These are phyloP conservation scores for Mycosphaerella sp. DNA, from an alignment of 2,329 filamentous ascomycete genomes.

Conservation along the genomic window DNA sequence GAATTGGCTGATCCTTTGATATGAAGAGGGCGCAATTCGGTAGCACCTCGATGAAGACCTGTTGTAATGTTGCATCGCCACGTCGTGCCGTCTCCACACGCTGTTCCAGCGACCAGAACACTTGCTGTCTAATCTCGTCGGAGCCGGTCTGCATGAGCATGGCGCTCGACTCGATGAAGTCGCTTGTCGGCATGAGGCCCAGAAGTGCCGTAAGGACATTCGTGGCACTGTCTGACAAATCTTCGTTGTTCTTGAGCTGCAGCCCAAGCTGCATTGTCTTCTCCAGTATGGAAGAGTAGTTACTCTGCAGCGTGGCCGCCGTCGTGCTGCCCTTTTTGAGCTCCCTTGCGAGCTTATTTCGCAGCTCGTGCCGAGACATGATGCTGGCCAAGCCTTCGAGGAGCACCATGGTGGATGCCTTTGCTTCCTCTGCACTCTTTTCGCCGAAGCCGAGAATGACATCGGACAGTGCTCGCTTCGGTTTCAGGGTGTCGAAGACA, in stretches of 20 bases:
- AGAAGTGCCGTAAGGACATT: constrained; percentile 73
- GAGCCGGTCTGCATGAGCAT: constrained; percentile 70
- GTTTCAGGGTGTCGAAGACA: constrained; percentile 65
- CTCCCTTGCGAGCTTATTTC: constrained; percentile 25
- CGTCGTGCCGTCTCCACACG: constrained; percentile 69
- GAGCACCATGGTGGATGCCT: constrained; percentile 34
- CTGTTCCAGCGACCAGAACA: constrained; percentile 70
- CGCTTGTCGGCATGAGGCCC: constrained; percentile 73
- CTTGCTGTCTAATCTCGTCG: constrained; percentile 66
- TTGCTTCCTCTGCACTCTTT: constrained; percentile 33
- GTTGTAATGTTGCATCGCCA: constrained; percentile 64
- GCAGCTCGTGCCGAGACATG: constrained; percentile 22
- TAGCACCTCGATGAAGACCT: constrained; percentile 50
- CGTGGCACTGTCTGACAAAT: constrained; percentile 45
- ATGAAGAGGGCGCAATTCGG: constrained; percentile 59
- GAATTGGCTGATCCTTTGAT: constrained; percentile 61
- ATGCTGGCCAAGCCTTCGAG: constrained; percentile 37
- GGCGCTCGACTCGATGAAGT: constrained; percentile 85
- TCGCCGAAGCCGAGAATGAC: constrained; percentile 60
- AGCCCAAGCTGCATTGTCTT: constrained; percentile 53
- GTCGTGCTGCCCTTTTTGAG: constrained; percentile 21
- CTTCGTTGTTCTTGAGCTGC: constrained; percentile 45
- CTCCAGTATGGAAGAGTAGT: constrained; percentile 35
- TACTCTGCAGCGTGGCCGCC: constrained; percentile 23
- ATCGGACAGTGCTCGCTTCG: constrained; percentile 67